Base-by-base conservation (phyloP, 192 early-diverging fungal species). In the Rhizophagus prolifer region DNA sequence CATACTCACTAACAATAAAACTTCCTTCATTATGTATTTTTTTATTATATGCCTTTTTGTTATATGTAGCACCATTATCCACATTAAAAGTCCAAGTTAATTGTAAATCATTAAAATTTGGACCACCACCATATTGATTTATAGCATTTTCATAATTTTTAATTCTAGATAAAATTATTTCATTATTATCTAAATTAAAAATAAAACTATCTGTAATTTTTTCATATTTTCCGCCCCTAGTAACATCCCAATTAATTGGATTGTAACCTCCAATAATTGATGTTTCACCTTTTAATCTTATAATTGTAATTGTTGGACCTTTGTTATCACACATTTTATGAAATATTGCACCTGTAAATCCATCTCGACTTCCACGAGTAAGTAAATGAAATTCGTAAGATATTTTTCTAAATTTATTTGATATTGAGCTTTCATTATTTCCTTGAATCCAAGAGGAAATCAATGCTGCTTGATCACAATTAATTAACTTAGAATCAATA, bases 291-390 rank as follows among this genome's bases (percentile, higher is more conserved):
- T 74, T 74, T 19, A 44, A 50, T 38, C 62, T 25, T 8, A 79
- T 25, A 12, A 71, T 36, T 2, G 73, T 41, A 47, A 44, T 44
- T 44, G 78, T 75, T 23, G 78, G 71, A 30, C 78, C 78, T 44
- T 74, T 46, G 16, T 72, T 72, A 65, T 79, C 78, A 61, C 78
- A 79, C 25, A 28, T 7, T 66, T 66, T 66, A 28, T 66, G 64
- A 66, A 66, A 66, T 66, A 36, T 66, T n/a, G 13, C 30, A 2
- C 19, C 14, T 66, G 64, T 66, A 54, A 54, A 54, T 7, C 50
- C 50, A 54, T 54, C 50, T 2, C 50, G 50, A 54, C 16, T 54
- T 21, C 50, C 50, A 54, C 50, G 50, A 1, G 19, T 21, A 54
- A 54, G 14, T 21, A 54, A 54, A 21, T 54, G 4, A 21, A 54